These are phyloP conservation scores for Dendrocalamus sinicus DNA, from an alignment of 176 grass and related monocot species.

Conservation along the genomic window DNA sequence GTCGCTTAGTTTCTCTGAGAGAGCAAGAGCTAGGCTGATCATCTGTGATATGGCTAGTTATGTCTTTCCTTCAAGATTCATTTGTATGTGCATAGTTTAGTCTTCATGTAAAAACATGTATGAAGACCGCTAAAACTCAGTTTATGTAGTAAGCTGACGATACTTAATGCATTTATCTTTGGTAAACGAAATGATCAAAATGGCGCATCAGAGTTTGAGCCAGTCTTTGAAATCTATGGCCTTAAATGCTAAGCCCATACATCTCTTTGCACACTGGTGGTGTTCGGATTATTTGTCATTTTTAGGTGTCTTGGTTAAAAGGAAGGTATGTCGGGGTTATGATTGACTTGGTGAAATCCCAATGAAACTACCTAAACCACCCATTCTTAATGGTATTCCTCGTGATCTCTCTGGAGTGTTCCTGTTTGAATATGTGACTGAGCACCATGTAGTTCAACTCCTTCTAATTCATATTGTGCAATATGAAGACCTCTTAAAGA, in stretches of 20 bases:
- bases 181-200: background rate
- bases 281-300: background rate
- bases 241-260: background rate
- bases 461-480: constrained; percentile 8
- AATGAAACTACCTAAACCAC: background rate
- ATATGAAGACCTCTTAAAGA: background rate
- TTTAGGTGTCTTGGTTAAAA: constrained; percentile 1
- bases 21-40: constrained; percentile 17
- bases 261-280: background rate
- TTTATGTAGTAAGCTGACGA: background rate
- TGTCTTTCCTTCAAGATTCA: background rate
- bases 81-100: constrained; percentile 11
- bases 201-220: background rate
- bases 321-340: background rate
- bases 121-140: background rate
- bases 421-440: background rate
- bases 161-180: background rate
- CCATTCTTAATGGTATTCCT: constrained; percentile 11
- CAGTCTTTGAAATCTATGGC: background rate
- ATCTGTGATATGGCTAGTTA: background rate
- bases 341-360: background rate
- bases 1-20: background rate
- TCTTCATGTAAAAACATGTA: constrained; percentile 25
- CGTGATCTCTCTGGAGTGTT: background rate
- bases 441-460: background rate